Percentiles rank a stretch among this genome's conserved stretches.
These are phyloP conservation scores for Leucocoprinus sp. DNA, from an alignment of 768 basidiomycete genomes.

Conservation along the genomic window DNA sequence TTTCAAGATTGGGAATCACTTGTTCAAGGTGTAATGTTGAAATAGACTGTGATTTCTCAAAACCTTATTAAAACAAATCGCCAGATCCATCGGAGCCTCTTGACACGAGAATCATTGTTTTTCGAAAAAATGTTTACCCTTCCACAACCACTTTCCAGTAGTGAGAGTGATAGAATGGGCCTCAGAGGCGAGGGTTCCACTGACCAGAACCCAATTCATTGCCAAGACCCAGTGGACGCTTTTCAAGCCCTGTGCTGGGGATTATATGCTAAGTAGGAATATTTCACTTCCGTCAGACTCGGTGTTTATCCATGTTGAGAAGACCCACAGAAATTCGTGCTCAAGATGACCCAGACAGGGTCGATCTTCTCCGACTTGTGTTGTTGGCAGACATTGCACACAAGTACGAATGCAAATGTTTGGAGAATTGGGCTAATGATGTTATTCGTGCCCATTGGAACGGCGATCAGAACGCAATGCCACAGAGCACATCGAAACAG, in stretches of 20 bases:
- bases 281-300: not conserved
- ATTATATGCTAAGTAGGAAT: not conserved
- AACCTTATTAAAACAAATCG: not conserved
- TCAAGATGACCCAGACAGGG: not conserved
- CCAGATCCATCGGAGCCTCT: not conserved
- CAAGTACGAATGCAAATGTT: not conserved
- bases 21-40: not conserved
- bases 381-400: not conserved
- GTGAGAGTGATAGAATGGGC: not conserved
- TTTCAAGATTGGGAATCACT: not conserved
- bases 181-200: not conserved
- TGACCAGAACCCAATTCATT: conserved; percentile 2
- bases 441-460: not conserved
- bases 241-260: conserved; percentile 3
- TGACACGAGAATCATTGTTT: not conserved
- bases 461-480: too few relatives aligned
- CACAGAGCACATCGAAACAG: not conserved
- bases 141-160: not conserved
- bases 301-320: not conserved
- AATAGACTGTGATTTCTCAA: not conserved
- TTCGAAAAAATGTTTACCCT: conserved; percentile 1
- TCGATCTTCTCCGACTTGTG: not conserved
- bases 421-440: not conserved
- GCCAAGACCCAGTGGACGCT: not conserved
- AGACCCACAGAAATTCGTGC: conserved; percentile 1